phyloP scores from a whole-genome alignment of 441 rosid genomes.

The Corymbia citriodora region DNA sequence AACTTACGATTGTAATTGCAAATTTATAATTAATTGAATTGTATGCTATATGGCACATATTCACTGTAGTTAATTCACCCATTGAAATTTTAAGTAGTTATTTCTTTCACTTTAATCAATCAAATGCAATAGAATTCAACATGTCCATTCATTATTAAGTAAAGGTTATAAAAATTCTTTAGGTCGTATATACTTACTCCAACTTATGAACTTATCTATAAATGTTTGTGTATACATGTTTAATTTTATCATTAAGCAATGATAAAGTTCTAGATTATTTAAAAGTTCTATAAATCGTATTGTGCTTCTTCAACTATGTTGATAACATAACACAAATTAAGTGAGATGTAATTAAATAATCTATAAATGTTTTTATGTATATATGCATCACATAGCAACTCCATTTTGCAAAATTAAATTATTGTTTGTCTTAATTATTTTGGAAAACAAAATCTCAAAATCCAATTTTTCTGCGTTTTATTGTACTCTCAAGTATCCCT shows the following conservation, averaged over 20 bases:
- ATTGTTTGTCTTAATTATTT: background rate
- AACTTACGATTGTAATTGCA: no score
- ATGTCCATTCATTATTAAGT: background rate
- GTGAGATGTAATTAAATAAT: background rate
- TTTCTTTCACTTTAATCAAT: background rate
- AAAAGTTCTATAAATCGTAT: background rate
- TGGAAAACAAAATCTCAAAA: rapidly evolving
- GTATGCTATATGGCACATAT: no score
- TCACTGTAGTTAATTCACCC: background rate
- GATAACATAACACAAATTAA: background rate
- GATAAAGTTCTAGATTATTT: background rate
- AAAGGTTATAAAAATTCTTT: background rate
- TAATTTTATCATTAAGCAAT: background rate
- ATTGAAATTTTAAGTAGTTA: background rate
- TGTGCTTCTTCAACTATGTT: rapidly evolving
- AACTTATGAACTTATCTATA: background rate
- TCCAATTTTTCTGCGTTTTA: background rate
- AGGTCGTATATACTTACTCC: background rate
- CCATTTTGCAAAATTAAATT: background rate
- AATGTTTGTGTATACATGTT: rapidly evolving
- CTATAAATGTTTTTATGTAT: background rate
- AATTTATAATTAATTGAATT: no score
- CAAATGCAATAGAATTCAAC: rapidly evolving
- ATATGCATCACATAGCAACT: background rate
- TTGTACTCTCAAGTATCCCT: background rate